Conservation (phyloP, 2,329 filamentous ascomycete species). For the Fusarium protoensiforme region DNA sequence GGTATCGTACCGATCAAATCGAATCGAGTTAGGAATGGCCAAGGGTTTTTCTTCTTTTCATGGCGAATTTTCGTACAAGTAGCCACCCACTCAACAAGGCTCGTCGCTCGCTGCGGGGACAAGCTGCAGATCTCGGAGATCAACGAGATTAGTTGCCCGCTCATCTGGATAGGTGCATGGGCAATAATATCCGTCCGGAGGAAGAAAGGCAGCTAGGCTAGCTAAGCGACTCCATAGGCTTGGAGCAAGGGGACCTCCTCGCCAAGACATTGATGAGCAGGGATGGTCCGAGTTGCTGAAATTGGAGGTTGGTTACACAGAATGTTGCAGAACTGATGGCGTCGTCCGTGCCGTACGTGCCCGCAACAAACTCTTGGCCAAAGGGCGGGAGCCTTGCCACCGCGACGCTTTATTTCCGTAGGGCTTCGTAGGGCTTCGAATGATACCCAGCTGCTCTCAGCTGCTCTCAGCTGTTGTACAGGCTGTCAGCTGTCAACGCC, state of each 20-base stretch:
- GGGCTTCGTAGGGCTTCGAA: not conserved
- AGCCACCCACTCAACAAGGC: not conserved
- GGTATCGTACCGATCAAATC: not conserved
- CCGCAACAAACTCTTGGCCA: not conserved
- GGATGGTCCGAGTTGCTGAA: not conserved
- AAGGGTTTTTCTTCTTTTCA: slow-evolving; percentile 5
- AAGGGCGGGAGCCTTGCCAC: not conserved
- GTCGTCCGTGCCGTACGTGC: not conserved
- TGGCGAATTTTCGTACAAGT: not conserved
- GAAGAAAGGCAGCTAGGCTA: not conserved
- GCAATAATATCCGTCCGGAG: not conserved
- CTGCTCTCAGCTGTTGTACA: not conserved
- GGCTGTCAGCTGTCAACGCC: not conserved
- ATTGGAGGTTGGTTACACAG: not conserved
- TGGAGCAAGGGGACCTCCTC: not conserved
- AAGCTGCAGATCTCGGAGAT: slow-evolving; percentile 15
- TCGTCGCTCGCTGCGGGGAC: not conserved
- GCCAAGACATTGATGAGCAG: not conserved
- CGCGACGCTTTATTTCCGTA: not conserved
- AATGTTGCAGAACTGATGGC: not conserved
- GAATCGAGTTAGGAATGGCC: not conserved
- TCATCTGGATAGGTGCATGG: not conserved
- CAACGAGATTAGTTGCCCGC: not conserved
- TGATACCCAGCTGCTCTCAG: not conserved
- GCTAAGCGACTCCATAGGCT: not conserved